Percentiles rank a stretch among this genome's conserved stretches.
phyloP scores from a whole-genome alignment of 768 basidiomycete genomes.

The Tylopilus cervinicoccineus region DNA sequence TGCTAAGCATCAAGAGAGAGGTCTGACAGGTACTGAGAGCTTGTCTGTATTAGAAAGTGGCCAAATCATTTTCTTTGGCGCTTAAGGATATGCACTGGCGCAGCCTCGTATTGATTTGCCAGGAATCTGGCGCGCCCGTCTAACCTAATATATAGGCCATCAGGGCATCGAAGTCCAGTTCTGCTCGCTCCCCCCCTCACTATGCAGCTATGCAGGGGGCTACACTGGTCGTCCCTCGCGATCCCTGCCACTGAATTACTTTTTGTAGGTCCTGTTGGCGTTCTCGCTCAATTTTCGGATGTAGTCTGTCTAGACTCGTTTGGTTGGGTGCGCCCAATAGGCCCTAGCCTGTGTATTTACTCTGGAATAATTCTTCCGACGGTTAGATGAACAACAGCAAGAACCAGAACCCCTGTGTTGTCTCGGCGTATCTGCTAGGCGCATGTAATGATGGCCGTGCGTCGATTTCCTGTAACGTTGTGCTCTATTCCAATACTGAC shows the following conservation, averaged over 20 bases:
- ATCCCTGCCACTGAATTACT: constrained; percentile 17
- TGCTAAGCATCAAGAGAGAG: too few species aligned
- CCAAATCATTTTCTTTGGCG: too few species aligned
- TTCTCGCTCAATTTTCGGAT: constrained; percentile 22
- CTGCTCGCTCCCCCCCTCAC: background rate
- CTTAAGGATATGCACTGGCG: background rate
- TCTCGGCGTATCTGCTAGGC: constrained; percentile 41
- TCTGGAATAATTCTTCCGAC: background rate
- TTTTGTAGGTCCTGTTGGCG: constrained; percentile 10
- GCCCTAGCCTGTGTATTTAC: background rate
- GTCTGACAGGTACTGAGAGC: too few species aligned
- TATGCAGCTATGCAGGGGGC: constrained; percentile 7
- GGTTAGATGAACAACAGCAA: constrained; percentile 39
- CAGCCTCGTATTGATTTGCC: constrained; percentile 1
- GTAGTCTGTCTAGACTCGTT: constrained; percentile 21
- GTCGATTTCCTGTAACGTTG: constrained; percentile 16
- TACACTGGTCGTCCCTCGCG: constrained; percentile 14
- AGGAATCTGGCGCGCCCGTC: too few species aligned
- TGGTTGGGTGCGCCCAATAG: constrained; percentile 25
- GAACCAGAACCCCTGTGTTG: constrained; percentile 43
- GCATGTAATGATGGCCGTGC: constrained; percentile 41
- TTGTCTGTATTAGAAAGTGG: too few species aligned
- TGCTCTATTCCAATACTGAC: constrained; percentile 8
- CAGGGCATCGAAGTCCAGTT: background rate
- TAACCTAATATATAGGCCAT: background rate